Evolutionary conservation across 2,329 filamentous ascomycete genomes (phyloP), one percentile per base, ranked within the genome.

Genomic region (Xylariaceae sp.): DNA sequence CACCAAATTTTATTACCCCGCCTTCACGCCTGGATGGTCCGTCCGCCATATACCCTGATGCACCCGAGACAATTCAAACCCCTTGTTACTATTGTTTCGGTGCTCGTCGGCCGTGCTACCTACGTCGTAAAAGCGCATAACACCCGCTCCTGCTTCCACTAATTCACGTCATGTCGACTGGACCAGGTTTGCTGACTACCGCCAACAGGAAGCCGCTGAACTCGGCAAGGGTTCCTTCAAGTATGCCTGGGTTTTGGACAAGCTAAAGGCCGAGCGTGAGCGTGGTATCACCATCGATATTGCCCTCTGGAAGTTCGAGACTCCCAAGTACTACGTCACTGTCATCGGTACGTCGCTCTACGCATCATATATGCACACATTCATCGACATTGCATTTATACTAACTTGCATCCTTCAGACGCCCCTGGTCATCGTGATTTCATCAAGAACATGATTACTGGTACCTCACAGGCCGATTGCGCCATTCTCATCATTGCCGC

Each of bases 381-480:
- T 39, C 1, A 9, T 3, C 3, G 12, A 17, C 9, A 17, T 21
- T 14, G 19, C 6, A 6, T 9, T n/a, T 28, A 36, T 57, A 40
- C 58, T 61, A 49, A 58, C 49, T 16, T 21, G 4, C 29, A 36
- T 3, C 36, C 23, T 14, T 8, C 70, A 90, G 91, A 99, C 78
- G 95, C 95, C 81, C 95, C 95, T 76, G 95, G 95, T 84, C 95
- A 99, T 85, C 94, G 95, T 95, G 95, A 99, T 79, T 99, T 98
- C 88, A 98, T 99, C 92, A 99, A 99, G 94, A 99, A 98, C 93
- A 99, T 99, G 95, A 99, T 99, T 82, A 98, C 95, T 90, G 95
- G 95, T 93, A 98, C 95, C 78, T 99, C 95, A 82, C 95, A 98
- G 90, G 95, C 95, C 75, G 95, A 99, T 79, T 98, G 95, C 85